Conservation (phyloP, 75 land plant genomes). For the Ceratopteris richardii region DNA sequence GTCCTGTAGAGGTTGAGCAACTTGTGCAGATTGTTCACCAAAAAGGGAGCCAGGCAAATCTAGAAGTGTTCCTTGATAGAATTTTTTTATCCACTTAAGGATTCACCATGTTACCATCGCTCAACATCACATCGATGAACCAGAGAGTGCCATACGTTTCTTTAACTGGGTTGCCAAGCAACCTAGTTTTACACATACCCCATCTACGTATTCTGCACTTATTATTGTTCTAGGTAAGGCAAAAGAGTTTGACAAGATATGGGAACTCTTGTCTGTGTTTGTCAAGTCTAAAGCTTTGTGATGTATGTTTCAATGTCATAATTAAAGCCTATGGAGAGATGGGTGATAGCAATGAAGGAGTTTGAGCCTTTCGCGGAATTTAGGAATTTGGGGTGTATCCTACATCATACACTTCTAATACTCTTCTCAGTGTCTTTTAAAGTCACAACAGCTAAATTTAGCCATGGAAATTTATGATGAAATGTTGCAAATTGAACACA, state of each 20-base stretch:
- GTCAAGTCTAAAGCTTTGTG: constrained; percentile 41
- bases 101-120: constrained; percentile 39
- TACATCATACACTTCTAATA: constrained; percentile 51
- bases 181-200: constrained; percentile 40
- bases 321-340: constrained; percentile 52
- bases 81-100: no score
- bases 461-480: constrained; percentile 45
- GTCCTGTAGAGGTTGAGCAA: not conserved
- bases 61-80: not conserved
- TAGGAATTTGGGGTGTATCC: constrained; percentile 51
- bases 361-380: constrained; percentile 54
- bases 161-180: constrained; percentile 75
- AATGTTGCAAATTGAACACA: constrained; percentile 24
- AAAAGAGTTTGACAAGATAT: no score
- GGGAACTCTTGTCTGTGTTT: constrained; percentile 37
- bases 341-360: constrained; percentile 53
- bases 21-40: not conserved
- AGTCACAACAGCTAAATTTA: constrained; percentile 13
- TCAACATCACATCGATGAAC: constrained; percentile 19
- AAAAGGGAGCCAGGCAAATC: not conserved
- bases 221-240: constrained; percentile 32
- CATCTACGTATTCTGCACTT: constrained; percentile 16
- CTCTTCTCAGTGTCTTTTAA: constrained; percentile 59
- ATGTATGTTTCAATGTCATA: constrained; percentile 44
- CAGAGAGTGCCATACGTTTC: constrained; percentile 53